Evolutionary conservation across 1,284 basidiomycete genomes (phyloP), one percentile per base, ranked within the genome.

Genomic region (Boletus sp.): DNA sequence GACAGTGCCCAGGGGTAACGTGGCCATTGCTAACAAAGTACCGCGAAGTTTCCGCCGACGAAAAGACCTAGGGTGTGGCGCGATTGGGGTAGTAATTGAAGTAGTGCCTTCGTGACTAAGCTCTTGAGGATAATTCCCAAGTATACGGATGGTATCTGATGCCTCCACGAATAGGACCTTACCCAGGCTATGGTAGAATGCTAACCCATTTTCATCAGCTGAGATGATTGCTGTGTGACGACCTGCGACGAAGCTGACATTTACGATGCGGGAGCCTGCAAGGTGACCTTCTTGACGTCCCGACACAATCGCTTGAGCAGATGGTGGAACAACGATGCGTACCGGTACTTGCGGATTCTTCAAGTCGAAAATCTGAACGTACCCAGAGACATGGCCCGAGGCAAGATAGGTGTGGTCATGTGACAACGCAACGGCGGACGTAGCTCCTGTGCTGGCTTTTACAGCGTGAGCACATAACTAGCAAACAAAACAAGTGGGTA

Each of bases 111-210:
- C 51, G 14, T 44, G 46, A 36, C 20, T n/a, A 16, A 49, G 33
- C 30, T 81, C 78, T 16, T 81, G 76, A 8, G 89, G 87, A 65
- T 98, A 97, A 60, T 87, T 88, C 0, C 96, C 96, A 5, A 98
- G 77, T 52, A 99, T 91, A 13, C 96, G 84, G 30, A 99, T 79
- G 10, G 92, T 93, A 65, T 99, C 96, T 35, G 90, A 88, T 8
- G 94, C 94, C 46, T 96, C 93, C 13, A 99, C 88, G 53, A 97
- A 97, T 16, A 99, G 76, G 7, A 99, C 88, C 61, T 92, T 94
- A 16, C 96, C 94, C 2, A 99, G 73, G 45, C 88, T 91, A 68
- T 98, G 95, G 67, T 93, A 98, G 69, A 99, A 99, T 0, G 92
- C 89, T 4, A 98, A 76, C 0, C 96, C 96, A 52, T 81, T 73